phyloP scores from a whole-genome alignment of 2,329 filamentous ascomycete species.

The Diaporthe helianthi region DNA sequence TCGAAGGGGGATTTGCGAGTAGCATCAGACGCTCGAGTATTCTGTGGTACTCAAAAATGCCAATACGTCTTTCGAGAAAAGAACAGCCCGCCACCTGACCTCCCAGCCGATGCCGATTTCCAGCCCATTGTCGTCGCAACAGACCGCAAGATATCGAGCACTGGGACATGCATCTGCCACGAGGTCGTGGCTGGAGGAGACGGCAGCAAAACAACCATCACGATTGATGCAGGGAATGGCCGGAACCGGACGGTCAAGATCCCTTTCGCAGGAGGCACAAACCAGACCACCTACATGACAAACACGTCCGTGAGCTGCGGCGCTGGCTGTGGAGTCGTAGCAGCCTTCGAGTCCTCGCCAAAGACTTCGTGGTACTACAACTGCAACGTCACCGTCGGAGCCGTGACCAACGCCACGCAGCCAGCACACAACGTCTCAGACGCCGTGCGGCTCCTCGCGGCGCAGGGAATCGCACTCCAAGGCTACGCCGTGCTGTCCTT shows the following conservation, averaged over 20 bases:
- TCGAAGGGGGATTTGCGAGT: not conserved
- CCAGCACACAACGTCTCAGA: conserved; percentile 41
- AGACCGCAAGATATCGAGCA: not conserved
- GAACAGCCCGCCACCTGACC: not conserved
- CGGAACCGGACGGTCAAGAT: not conserved
- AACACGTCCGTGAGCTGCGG: conserved; percentile 39
- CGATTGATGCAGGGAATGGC: not conserved
- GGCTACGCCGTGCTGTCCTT: conserved; percentile 44
- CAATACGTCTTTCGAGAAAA: conserved; percentile 2
- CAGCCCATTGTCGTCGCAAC: not conserved
- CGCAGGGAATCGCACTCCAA: conserved; percentile 49
- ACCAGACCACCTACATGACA: conserved; percentile 49
- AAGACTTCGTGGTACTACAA: conserved; percentile 49
- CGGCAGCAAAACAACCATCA: not conserved
- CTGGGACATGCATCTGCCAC: not conserved
- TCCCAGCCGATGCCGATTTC: not conserved
- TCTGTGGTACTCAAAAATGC: not conserved
- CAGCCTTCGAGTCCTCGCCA: conserved; percentile 48
- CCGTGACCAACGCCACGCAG: conserved; percentile 37
- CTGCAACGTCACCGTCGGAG: conserved; percentile 48
- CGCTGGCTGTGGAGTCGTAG: conserved; percentile 41
- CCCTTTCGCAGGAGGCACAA: conserved; percentile 41
- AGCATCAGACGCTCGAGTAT: not conserved
- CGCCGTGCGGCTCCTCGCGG: conserved; percentile 44
- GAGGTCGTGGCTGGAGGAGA: not conserved